phyloP scores from a whole-genome alignment of 2,329 filamentous ascomycete genomes.

The Zasmidium citrigriseum region DNA sequence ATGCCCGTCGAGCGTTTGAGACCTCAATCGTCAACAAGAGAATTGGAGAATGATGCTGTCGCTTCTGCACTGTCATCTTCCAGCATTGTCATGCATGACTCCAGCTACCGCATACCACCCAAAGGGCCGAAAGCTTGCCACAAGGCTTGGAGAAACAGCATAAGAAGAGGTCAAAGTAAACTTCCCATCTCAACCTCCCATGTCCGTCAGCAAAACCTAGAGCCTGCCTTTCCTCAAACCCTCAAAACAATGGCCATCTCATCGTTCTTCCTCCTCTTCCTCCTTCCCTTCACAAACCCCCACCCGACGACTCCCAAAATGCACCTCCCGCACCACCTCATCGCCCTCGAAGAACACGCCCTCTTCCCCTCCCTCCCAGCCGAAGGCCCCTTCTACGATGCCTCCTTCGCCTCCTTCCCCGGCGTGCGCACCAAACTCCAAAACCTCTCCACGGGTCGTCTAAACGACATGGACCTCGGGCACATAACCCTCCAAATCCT shows the following conservation, averaged over 20 bases:
- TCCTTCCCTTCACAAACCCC: not conserved
- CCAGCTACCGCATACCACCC: too few relatives aligned
- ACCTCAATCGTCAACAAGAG: too few relatives aligned
- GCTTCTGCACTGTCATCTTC: too few relatives aligned
- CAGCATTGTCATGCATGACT: too few relatives aligned
- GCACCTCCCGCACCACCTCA: constrained; percentile 1
- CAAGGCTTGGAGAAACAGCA: not conserved
- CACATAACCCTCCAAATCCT: constrained; percentile 27
- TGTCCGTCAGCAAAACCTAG: too few relatives aligned
- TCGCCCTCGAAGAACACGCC: constrained; percentile 32
- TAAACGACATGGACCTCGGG: constrained; percentile 28
- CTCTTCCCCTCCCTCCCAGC: constrained; percentile 22
- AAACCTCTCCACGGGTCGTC: constrained; percentile 17
- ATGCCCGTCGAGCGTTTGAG: too few relatives aligned
- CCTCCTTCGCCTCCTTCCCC: constrained; percentile 13
- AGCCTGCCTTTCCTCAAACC: too few relatives aligned
- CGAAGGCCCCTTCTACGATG: constrained; percentile 15
- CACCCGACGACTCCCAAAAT: not conserved
- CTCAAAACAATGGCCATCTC: not conserved
- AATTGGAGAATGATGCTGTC: too few relatives aligned
- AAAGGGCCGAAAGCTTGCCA: too few relatives aligned
- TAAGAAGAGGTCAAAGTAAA: too few relatives aligned
- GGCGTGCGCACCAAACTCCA: constrained; percentile 7
- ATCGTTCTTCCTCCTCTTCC: not conserved
- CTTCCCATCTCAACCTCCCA: too few relatives aligned